Evolutionary conservation across 768 basidiomycete species (phyloP).

Genomic region (Infundibulicybe gibba): DNA sequence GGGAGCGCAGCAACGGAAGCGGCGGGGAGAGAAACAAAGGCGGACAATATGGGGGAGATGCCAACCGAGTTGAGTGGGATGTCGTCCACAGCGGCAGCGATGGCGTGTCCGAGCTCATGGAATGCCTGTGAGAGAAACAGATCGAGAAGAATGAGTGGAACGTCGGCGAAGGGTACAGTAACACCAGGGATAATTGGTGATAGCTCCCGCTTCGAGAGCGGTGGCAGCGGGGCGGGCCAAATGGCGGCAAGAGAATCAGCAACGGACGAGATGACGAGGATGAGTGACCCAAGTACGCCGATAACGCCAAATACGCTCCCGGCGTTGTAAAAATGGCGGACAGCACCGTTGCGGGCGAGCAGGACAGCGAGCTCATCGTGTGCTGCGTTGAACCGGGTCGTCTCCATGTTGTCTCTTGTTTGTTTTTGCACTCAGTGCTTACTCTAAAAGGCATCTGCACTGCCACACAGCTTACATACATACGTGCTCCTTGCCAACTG

Average conservation of each 20-base stretch:
- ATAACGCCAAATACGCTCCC: conserved; percentile 41
- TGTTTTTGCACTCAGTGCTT: too few relatives aligned
- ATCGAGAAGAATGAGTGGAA: conserved; percentile 61
- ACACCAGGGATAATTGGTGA: conserved; percentile 59
- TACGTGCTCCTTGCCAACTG: background rate
- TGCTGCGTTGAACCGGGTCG: conserved; percentile 37
- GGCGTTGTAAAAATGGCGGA: conserved; percentile 43
- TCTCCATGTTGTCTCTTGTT: too few relatives aligned
- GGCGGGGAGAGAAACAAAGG: conserved; percentile 63
- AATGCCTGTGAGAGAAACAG: conserved; percentile 64
- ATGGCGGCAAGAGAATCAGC: conserved; percentile 6
- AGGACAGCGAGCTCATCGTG: conserved; percentile 40
- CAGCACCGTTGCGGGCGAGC: conserved; percentile 24
- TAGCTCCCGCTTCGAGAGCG: conserved; percentile 1
- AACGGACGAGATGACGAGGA: conserved; percentile 35
- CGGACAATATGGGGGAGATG: conserved; percentile 64
- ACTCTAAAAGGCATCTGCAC: background rate
- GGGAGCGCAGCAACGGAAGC: conserved; percentile 33
- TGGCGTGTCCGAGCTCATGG: conserved; percentile 79
- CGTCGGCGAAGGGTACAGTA: conserved; percentile 71
- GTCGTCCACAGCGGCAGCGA: conserved; percentile 71
- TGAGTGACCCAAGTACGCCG: conserved; percentile 44
- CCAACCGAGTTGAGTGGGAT: conserved; percentile 37
- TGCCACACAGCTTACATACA: conserved; percentile 5
- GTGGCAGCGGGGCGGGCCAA: background rate